phyloP scores from a whole-genome alignment of 495 filamentous ascomycete genomes.

The Bryoglossum gracile region DNA sequence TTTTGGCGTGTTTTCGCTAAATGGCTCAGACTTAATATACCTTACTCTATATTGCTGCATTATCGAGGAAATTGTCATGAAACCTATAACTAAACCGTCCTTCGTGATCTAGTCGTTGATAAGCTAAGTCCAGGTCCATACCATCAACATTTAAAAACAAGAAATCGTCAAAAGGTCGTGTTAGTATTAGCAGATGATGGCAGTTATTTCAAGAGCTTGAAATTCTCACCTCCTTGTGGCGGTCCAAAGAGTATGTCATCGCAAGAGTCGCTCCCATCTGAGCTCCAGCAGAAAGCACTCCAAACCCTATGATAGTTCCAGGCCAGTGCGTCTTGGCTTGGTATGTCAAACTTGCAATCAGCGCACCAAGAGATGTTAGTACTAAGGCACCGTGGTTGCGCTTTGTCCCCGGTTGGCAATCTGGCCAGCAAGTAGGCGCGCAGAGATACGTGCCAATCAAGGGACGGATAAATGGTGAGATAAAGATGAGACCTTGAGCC shows the following conservation, averaged over 20 bases:
- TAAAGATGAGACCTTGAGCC: conserved; percentile 31
- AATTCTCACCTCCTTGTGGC: conserved; percentile 5
- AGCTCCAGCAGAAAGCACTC: conserved; percentile 4
- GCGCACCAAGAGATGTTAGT: background rate
- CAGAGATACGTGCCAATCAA: conserved; percentile 50
- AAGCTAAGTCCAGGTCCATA: conserved; percentile 10
- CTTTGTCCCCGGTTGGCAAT: conserved; percentile 48
- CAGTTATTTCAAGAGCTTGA: background rate
- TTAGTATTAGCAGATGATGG: background rate
- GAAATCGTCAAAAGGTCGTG: conserved; percentile 5
- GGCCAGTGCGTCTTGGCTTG: conserved; percentile 7
- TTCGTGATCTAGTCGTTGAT: conserved; percentile 8
- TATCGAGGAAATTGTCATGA: conserved; percentile 4
- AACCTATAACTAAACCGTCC: conserved; percentile 7
- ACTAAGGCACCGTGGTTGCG: conserved; percentile 41
- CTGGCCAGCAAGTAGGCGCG: conserved; percentile 52
- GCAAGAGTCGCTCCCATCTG: conserved; percentile 14
- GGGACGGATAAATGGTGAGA: conserved; percentile 40
- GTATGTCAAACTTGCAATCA: background rate
- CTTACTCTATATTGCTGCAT: conserved; percentile 1
- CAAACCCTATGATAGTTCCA: conserved; percentile 9
- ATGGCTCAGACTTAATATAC: too few relatives aligned
- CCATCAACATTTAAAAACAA: conserved; percentile 1
- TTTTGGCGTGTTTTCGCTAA: too few relatives aligned
- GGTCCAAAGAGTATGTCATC: conserved; percentile 7